Base-by-base conservation (phyloP, 2,329 filamentous ascomycete species). In the Chalara sp. region DNA sequence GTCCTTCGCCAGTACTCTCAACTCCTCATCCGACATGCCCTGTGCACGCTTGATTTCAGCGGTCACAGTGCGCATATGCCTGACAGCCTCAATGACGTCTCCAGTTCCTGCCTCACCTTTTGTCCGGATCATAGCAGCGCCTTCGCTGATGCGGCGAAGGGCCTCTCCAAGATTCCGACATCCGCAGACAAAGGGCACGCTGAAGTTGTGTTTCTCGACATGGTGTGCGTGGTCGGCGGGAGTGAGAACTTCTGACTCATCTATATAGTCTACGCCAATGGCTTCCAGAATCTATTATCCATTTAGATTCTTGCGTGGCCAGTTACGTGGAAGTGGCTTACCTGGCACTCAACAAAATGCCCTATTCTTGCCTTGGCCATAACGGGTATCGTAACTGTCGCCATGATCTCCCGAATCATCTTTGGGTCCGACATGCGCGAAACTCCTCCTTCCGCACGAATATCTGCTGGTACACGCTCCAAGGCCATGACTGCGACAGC, bases 321-420 rank as follows among this genome's bases (percentile, higher is more conserved):
- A 21, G 21, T 21, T 21, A 2, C 21, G 21, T 21, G 21, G 21
- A 21, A 21, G 43, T 28, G 35, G 62, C 66, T 49, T 71, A 81
- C 79, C 78, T 88, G 92, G 75, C 91, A 96, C 76, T 99, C 93
- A 63, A 96, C 92, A 61, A 96, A 91, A 74, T 99, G 93, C 37
- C 93, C 93, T 67, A 97, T 99, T 67, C 93, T 83, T 29, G 92
- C 92, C 76, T 99, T 99, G 57, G 93, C 93, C 93, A 99, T 97
- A 70, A 99, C 93, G 62, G 93, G 93, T 63, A 97, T 96, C 49
- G 92, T 97, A 44, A 97, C 93, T 40, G 90, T 84, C 3, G 79
- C 82, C 83, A 96, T 95, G 68, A 99, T 97, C 70, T 91, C 88
- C 72, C 87, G 86, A 78, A 97, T 97, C 81, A 96, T 88, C 62